These are phyloP conservation scores for Diplocarpon mali DNA, from an alignment of 2,329 filamentous ascomycete genomes.

Conservation along the genomic window DNA sequence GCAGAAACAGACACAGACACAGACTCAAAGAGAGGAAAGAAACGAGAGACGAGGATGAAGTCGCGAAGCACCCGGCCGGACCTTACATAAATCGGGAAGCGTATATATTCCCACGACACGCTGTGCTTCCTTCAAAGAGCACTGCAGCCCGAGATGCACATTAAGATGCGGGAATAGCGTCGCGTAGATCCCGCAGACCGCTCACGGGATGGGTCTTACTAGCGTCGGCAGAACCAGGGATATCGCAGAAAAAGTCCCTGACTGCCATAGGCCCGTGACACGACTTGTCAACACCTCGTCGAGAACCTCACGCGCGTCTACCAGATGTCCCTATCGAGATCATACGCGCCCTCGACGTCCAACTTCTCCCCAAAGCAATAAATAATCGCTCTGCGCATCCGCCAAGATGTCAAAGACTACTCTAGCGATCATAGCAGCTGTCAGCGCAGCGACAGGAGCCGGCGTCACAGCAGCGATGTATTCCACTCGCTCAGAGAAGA, in stretches of 20 bases:
- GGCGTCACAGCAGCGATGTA: constrained; percentile 60
- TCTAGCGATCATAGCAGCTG: constrained; percentile 62
- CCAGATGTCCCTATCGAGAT: constrained; percentile 15
- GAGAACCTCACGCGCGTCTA: constrained; percentile 15
- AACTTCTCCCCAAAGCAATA: constrained; percentile 12
- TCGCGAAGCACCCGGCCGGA: too few relatives aligned
- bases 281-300: constrained; percentile 12
- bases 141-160: too few relatives aligned
- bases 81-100: too few relatives aligned
- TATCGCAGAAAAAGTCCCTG: constrained; percentile 1
- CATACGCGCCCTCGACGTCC: constrained; percentile 7
- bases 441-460: constrained; percentile 66
- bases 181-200: background rate
- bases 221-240: background rate
- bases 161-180: too few relatives aligned
- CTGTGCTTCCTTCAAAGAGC: too few relatives aligned
- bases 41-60: too few relatives aligned
- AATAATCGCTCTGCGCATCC: constrained; percentile 10
- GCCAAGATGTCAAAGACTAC: constrained; percentile 67
- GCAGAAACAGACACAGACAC: background rate
- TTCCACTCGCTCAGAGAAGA: constrained; percentile 42
- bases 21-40: background rate
- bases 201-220: background rate
- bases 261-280: constrained; percentile 11
- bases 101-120: too few relatives aligned